Conservation (phyloP, 495 filamentous ascomycete genomes). For the Penicillium canescens region DNA sequence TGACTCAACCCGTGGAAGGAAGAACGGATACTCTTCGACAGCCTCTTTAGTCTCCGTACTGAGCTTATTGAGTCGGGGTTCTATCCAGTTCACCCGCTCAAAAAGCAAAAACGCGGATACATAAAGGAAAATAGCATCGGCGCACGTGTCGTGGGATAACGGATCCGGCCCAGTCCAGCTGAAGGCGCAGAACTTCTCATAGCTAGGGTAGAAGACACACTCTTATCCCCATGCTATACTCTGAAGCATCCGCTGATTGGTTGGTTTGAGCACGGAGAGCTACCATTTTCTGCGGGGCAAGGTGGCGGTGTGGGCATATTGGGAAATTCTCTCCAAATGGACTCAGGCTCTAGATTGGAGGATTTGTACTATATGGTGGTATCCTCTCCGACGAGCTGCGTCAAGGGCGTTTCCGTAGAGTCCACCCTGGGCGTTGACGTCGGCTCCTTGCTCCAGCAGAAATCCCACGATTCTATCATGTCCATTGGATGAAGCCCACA, state of each 20-base stretch:
- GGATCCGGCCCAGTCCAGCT: conserved; percentile 8
- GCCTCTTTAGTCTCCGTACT: neutral
- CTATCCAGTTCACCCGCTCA: conserved; percentile 5
- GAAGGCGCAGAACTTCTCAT: neutral
- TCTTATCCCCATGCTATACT: neutral
- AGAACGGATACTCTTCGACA: conserved; percentile 9
- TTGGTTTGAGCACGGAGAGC: neutral
- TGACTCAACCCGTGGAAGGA: conserved; percentile 7
- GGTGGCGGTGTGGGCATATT: too few species aligned
- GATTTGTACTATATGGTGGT: neutral
- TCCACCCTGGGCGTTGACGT: too few species aligned
- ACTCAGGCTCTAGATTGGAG: too few species aligned
- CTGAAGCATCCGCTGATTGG: neutral
- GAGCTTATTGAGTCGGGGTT: conserved; percentile 3
- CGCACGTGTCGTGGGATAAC: neutral
- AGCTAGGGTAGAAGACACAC: neutral
- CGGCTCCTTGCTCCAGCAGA: neutral
- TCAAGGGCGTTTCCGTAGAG: too few species aligned
- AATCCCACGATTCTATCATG: neutral
- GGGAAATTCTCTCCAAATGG: too few species aligned
- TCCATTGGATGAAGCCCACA: too few species aligned
- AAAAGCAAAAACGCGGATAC: conserved; percentile 3
- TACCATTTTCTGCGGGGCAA: too few species aligned
- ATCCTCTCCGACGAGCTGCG: neutral
- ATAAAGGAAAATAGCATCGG: conserved; percentile 7